Evolutionary conservation across 768 basidiomycete genomes (phyloP), one percentile per base, ranked within the genome.

Genomic region (Boletus insuetus): DNA sequence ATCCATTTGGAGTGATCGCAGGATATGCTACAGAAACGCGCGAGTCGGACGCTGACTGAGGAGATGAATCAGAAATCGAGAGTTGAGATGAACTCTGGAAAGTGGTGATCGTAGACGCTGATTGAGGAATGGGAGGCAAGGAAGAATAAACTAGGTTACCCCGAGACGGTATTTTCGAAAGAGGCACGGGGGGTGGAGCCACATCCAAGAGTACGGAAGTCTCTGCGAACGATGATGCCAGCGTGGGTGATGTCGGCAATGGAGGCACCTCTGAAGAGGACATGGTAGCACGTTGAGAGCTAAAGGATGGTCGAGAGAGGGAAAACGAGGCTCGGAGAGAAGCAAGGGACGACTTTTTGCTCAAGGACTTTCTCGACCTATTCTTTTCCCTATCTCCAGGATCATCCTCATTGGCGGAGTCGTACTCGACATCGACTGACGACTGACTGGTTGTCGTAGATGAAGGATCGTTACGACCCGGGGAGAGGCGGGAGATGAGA

Each of bases 281-380:
- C 17, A 60, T 1, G 0, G 60, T 44, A 19, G 69, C 60, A 45
- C 69, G 69, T 11, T 63, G 67, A 1, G 70, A 71, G 22, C 49
- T 60, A 29, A 70, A 67, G 3, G 69, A 70, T 0, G 70, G 42
- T 7, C 69, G 63, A 12, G 69, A 70, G 9, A 70, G 22, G 17
- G 69, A 69, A 10, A 70, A 72, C 0, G 69, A 70, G 0, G 61
- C 61, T 8, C 69, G 60, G 9, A 72, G 52, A 22, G 70, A 72
- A 4, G 69, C 69, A 29, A 70, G 58, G 0, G 70, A 70, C 0
- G 69, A 59, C 17, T 72, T 70, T 54, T 70, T 70, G 54, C 58
- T 60, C 29, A 72, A 13, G 1, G 55, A 47, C 41, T 67, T 70
- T 26, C 35, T 58, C 2, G 24, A 51, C 24, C 54, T 62, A 10